phyloP scores from a whole-genome alignment of 257 asterid genomes.

The Marsdenia floribunda region DNA sequence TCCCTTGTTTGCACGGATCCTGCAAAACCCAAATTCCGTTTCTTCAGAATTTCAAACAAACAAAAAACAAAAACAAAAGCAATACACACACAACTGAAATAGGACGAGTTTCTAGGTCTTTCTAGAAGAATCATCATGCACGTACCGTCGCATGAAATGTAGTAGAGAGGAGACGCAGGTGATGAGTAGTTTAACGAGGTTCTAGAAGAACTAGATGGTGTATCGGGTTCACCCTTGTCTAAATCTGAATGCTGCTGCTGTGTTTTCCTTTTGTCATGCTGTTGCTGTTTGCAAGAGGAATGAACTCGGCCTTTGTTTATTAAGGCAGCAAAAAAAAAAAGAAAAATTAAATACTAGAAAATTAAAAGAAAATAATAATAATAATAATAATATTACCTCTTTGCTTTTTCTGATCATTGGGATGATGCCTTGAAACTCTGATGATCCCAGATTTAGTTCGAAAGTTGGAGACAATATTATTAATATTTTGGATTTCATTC shows the following conservation, averaged over 20 bases:
- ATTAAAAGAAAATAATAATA: too few relatives aligned
- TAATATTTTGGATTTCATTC: neutral
- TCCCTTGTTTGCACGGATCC: conserved; percentile 8
- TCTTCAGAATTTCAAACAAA: too few relatives aligned
- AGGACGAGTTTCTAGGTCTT: too few relatives aligned
- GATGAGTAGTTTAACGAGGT: too few relatives aligned
- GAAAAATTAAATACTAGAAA: too few relatives aligned
- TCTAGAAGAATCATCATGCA: neutral
- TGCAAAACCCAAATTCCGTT: neutral
- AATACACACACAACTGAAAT: too few relatives aligned
- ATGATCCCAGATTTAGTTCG: neutral
- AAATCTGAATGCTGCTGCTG: neutral
- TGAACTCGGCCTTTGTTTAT: too few relatives aligned
- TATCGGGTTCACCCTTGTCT: too few relatives aligned
- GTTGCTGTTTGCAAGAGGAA: too few relatives aligned
- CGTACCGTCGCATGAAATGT: conserved; percentile 17
- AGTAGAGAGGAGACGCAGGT: conserved; percentile 1
- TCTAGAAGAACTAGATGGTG: too few relatives aligned
- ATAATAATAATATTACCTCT: neutral
- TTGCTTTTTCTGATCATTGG: neutral
- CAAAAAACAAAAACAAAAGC: too few relatives aligned
- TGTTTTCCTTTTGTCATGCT: neutral
- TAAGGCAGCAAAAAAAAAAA: too few relatives aligned
- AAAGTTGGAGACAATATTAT: neutral
- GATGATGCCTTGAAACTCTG: neutral